Conservation (phyloP, 2,329 filamentous ascomycete genomes). For the Fusarium pininemorale region DNA sequence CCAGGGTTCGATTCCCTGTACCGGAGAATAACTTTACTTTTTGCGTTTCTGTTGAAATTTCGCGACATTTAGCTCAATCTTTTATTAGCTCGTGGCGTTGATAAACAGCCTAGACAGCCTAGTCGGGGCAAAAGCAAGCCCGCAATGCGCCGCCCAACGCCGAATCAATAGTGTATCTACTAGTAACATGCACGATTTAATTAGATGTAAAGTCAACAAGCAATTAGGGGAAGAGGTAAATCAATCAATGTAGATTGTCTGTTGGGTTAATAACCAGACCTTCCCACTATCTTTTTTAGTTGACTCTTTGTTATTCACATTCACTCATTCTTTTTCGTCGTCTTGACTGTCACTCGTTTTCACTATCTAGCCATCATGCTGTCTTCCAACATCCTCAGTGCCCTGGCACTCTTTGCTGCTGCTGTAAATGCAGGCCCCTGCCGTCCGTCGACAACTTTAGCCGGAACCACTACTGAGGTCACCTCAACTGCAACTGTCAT, state of each 20-base stretch:
- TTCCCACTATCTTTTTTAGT: background rate
- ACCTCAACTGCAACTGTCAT: background rate
- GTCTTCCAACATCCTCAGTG: background rate
- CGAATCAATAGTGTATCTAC: background rate
- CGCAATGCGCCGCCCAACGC: too few species aligned
- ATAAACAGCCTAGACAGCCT: too few species aligned
- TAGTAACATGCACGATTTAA: background rate
- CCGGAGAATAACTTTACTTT: background rate
- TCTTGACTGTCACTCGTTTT: background rate
- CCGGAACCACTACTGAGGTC: background rate
- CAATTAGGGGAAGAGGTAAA: background rate
- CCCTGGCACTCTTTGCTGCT: background rate
- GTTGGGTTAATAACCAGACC: background rate
- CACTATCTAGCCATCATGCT: background rate
- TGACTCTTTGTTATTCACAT: background rate
- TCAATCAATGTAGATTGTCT: background rate
- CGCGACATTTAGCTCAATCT: background rate
- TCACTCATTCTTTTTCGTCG: background rate
- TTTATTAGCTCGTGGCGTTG: background rate
- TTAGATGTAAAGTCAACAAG: background rate
- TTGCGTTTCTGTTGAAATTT: background rate
- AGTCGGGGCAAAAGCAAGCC: background rate
- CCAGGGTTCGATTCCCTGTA: constrained; percentile 44
- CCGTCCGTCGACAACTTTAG: background rate
- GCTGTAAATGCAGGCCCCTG: background rate